A percentile compares a stretch with the other conserved stretches of the same genome.
phyloP scores from a whole-genome alignment of 768 basidiomycete genomes.

The Candolleomyces efflorescens region DNA sequence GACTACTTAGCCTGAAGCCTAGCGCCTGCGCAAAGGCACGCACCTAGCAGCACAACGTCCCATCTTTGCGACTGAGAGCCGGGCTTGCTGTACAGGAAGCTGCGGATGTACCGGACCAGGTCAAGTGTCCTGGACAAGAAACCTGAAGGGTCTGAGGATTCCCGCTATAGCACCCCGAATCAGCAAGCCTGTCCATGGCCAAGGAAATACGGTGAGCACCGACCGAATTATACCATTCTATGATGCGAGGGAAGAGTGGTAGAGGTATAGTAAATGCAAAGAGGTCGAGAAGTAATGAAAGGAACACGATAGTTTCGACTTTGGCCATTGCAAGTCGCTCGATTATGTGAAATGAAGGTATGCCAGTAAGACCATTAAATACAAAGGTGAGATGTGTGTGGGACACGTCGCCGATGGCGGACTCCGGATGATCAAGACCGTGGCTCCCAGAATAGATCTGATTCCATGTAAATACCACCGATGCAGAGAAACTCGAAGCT shows the following conservation, averaged over 20 bases:
- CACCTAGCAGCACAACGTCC: constrained; percentile 93
- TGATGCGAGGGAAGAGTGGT: constrained; percentile 97
- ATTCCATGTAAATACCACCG: too few relatives aligned
- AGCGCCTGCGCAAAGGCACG: constrained; percentile 11
- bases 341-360: not conserved
- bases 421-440: too few relatives aligned
- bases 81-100: constrained; percentile 54
- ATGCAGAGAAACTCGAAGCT: too few relatives aligned
- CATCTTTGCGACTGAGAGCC: constrained; percentile 67
- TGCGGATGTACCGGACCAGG: constrained; percentile 62
- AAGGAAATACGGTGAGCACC: constrained; percentile 16
- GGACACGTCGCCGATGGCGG: not conserved
- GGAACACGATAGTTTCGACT: constrained; percentile 81
- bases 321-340: constrained; percentile 41
- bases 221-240: constrained; percentile 85
- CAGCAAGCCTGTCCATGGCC: not conserved
- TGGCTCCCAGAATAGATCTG: too few relatives aligned
- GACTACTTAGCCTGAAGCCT: not conserved
- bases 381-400: not conserved
- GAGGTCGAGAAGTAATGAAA: constrained; percentile 88
- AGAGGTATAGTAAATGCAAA: constrained; percentile 90
- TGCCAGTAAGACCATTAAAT: not conserved
- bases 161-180: constrained; percentile 43
- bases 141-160: constrained; percentile 63
- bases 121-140: constrained; percentile 70